These are phyloP conservation scores for Starmerella bombicola DNA, from an alignment of 805 yeast genomes.

Conservation along the genomic window DNA sequence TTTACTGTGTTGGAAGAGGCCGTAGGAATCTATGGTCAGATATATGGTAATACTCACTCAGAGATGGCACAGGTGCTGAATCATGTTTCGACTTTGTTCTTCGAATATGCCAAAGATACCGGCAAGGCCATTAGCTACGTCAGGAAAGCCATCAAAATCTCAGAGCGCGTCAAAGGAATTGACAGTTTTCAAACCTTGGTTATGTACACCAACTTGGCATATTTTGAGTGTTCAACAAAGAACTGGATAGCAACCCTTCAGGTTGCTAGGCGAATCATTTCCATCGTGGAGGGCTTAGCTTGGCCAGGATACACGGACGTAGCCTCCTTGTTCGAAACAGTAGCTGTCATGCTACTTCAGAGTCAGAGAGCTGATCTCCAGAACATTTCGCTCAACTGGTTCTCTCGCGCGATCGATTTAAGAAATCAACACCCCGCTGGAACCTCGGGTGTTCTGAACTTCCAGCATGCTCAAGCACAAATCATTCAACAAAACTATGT, in stretches of 20 bases:
- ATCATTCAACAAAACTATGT: conserved; percentile 41
- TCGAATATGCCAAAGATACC: conserved; percentile 40
- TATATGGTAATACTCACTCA: conserved; percentile 68
- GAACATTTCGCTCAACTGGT: conserved; percentile 42
- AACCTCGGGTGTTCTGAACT: conserved; percentile 51
- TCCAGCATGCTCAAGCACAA: conserved; percentile 54
- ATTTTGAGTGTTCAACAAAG: conserved; percentile 50
- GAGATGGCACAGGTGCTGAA: conserved; percentile 63
- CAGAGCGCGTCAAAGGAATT: conserved; percentile 69
- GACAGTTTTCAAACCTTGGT: conserved; percentile 69
- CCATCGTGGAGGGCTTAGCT: conserved; percentile 45
- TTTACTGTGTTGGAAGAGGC: conserved; percentile 56
- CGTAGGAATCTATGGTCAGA: conserved; percentile 61
- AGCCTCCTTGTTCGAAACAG: conserved; percentile 48
- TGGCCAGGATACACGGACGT: conserved; percentile 60
- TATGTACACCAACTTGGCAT: conserved; percentile 61
- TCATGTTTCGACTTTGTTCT: conserved; percentile 52
- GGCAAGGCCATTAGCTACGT: conserved; percentile 51
- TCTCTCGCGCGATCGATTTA: conserved; percentile 39
- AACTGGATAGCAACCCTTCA: conserved; percentile 50
- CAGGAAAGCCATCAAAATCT: conserved; percentile 55
- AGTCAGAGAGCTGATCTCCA: conserved; percentile 7
- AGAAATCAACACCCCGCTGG: conserved; percentile 49
- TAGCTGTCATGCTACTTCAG: conserved; percentile 44
- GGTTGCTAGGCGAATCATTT: conserved; percentile 47